phyloP scores from a whole-genome alignment of 805 yeast species.

The Ogataea wickerhamii region DNA sequence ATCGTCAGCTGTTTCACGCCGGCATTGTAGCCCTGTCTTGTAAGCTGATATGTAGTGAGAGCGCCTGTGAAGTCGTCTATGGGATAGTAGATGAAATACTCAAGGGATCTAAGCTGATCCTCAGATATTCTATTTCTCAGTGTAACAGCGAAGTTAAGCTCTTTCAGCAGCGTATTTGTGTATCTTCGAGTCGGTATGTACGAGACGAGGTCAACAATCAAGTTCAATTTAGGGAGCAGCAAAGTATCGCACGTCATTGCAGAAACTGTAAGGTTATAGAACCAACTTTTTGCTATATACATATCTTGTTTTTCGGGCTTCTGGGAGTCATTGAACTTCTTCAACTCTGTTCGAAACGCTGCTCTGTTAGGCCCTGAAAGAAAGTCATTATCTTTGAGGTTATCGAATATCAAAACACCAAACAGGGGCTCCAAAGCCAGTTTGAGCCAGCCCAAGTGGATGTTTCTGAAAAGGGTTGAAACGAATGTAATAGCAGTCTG shows the following conservation, averaged over 20 bases:
- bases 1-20: neutral
- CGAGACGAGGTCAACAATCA: conserved; percentile 33
- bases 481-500: conserved; percentile 23
- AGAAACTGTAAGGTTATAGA: conserved; percentile 19
- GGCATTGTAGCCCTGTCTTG: too few species aligned
- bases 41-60: neutral
- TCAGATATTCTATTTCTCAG: neutral
- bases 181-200: conserved; percentile 41
- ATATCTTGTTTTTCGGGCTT: conserved; percentile 16
- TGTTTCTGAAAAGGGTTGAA: conserved; percentile 18
- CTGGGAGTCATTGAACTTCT: conserved; percentile 17
- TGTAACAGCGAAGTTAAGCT: conserved; percentile 22
- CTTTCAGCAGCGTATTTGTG: conserved; percentile 30
- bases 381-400: conserved; percentile 18
- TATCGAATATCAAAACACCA: conserved; percentile 34
- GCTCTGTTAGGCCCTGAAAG: too few species aligned
- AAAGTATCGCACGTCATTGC: conserved; percentile 10
- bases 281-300: conserved; percentile 27
- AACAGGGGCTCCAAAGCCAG: conserved; percentile 30
- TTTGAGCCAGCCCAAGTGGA: conserved; percentile 22
- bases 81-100: conserved; percentile 35
- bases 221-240: conserved; percentile 16
- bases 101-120: conserved; percentile 12
- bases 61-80: conserved; percentile 40
- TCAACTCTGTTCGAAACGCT: too few species aligned